Conservation (phyloP, 805 yeast species). For the Nakazawaea holstii region DNA sequence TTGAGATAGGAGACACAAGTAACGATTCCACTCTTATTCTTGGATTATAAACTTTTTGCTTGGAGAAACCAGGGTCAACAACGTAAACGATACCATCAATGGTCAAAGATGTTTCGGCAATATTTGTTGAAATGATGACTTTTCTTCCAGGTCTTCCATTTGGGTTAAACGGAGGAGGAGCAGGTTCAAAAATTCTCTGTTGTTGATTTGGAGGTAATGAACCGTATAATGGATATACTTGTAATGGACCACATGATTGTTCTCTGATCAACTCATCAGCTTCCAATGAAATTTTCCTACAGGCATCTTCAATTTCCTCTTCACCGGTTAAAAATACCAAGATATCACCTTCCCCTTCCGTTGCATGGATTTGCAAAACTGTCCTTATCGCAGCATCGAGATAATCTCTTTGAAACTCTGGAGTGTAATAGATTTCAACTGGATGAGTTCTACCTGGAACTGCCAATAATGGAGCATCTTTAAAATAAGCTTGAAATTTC, state of each 20-base stretch:
- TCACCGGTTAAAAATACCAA: conserved; percentile 89
- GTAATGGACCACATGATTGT: conserved; percentile 82
- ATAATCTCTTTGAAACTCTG: conserved; percentile 93
- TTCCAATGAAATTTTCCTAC: conserved; percentile 81
- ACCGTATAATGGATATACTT: conserved; percentile 92
- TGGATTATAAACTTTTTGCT: conserved; percentile 95
- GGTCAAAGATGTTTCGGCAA: conserved; percentile 96
- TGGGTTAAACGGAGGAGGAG: conserved; percentile 65
- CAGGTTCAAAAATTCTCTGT: conserved; percentile 88
- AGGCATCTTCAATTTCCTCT: conserved; percentile 97
- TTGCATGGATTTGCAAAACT: conserved; percentile 93
- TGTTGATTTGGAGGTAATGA: conserved; percentile 95
- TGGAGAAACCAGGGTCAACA: conserved; percentile 95
- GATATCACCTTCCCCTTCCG: conserved; percentile 91
- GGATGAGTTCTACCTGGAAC: conserved; percentile 99
- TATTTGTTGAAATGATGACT: conserved; percentile 86
- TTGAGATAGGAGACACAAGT: conserved; percentile 91
- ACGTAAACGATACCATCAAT: conserved; percentile 97
- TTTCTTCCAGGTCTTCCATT: conserved; percentile 94
- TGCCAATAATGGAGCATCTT: conserved; percentile 87
- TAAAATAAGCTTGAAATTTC: conserved; percentile 86
- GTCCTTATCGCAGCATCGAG: conserved; percentile 93
- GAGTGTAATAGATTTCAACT: conserved; percentile 94
- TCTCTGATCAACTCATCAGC: conserved; percentile 87
- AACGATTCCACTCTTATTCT: conserved; percentile 92